Percentiles rank a stretch among this genome's conserved stretches.
phyloP scores from a whole-genome alignment of 768 basidiomycete genomes.

The Strobilomyces dryophilus region DNA sequence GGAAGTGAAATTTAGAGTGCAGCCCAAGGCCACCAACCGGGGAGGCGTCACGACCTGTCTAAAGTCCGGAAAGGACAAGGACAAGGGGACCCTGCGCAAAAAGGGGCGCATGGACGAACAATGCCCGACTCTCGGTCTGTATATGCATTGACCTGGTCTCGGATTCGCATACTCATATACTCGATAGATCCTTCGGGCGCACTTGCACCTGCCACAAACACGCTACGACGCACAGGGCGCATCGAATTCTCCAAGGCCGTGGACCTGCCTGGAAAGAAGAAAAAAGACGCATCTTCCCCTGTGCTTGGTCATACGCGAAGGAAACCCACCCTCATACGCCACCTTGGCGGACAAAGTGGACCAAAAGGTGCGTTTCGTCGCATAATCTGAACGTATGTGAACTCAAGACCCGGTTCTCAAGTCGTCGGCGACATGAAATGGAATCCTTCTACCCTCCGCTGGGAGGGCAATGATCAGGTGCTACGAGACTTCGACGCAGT shows the following conservation, averaged over 20 bases:
- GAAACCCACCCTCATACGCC: conserved; percentile 86
- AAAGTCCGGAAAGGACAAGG: conserved; percentile 36
- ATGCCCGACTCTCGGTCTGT: conserved; percentile 38
- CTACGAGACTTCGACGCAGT: conserved; percentile 86
- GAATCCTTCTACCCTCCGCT: conserved; percentile 85
- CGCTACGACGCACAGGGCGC: conserved; percentile 52
- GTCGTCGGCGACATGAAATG: conserved; percentile 97
- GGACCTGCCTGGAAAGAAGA: conserved; percentile 48
- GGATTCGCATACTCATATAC: conserved; percentile 1
- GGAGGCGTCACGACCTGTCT: conserved; percentile 45
- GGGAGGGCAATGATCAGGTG: conserved; percentile 96
- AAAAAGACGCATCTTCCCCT: conserved; percentile 46
- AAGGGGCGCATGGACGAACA: conserved; percentile 50
- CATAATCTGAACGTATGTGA: conserved; percentile 1
- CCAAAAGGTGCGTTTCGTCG: conserved; percentile 61
- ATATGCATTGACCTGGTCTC: not conserved
- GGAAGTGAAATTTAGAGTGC: conserved; percentile 69
- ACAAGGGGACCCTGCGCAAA: conserved; percentile 56
- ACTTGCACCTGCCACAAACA: conserved; percentile 45
- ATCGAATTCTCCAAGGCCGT: conserved; percentile 50
- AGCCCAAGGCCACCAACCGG: conserved; percentile 66
- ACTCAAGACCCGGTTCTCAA: conserved; percentile 32
- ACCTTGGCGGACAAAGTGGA: conserved; percentile 61
- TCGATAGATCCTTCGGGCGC: conserved; percentile 23
- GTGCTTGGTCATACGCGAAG: conserved; percentile 46